Evolutionary conservation across 1,284 basidiomycete species (phyloP), one percentile per base, ranked within the genome.

Genomic region (Irpex sp.): DNA sequence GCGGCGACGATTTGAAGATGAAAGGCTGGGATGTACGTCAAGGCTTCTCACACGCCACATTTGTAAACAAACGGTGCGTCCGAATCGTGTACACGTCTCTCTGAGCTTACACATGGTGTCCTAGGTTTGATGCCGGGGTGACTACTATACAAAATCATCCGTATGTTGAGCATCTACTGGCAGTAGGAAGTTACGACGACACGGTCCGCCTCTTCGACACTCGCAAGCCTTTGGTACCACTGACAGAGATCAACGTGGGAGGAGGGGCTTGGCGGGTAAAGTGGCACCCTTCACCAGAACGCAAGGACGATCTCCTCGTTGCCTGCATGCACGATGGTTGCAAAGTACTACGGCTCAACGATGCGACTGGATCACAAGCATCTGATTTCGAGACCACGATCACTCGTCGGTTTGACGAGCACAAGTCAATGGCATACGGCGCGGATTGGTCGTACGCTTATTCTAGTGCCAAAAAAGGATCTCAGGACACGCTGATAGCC

Each of bases 241-340:
- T 98, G 2, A 74, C 77, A 0, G 78, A 85, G 49, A 83, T 85
- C 15, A 82, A 90, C 59, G 87, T 95, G 0, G 94, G 94, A 0
- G 97, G 97, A 2, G 97, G 97, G 1, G 91, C 90, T 9, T 99
- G 97, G 97, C 85, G 97, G 15, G 86, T 95, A 58, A 97, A 97
- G 74, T 99, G 96, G 94, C 95, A 98, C 74, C 94, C 96, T 0
- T 82, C 81, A 1, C 66, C 81, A 1, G 66, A 71, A 2, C 83
- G 89, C 47, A 81, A 80, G 64, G 71, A 82, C 26, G 91, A 96
- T 69, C 79, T 99, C 1, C 82, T 98, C 34, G 87, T 96, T 8
- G 97, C 95, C 0, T 94, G 93, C 73, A 99, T 99, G 97, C 96
- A 98, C 72, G 95, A 94, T 66, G 97, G 97, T 1, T 97, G 95